Conservation (phyloP, 257 asterid species). For the Gardenia jasminoides region DNA sequence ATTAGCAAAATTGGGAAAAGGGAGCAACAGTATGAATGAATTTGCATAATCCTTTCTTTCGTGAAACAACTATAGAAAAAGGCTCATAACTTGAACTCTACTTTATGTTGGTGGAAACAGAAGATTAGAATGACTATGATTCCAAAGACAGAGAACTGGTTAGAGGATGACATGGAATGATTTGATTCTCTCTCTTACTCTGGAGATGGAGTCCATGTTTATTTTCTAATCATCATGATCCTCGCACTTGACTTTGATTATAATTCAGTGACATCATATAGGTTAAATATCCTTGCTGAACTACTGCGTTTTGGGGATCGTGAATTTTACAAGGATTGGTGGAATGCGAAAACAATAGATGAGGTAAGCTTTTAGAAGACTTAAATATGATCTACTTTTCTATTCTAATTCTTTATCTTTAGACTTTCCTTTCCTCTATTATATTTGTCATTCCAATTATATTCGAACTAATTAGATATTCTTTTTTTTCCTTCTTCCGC, state of each 20-base stretch:
- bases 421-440: neutral
- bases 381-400: neutral
- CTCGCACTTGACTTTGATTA: slow-evolving; percentile 25
- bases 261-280: slow-evolving; percentile 46
- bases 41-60: neutral
- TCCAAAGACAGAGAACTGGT: neutral
- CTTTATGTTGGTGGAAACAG: neutral
- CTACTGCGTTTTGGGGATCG: slow-evolving; percentile 93
- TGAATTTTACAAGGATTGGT: slow-evolving; percentile 99
- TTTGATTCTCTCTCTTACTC: slow-evolving; percentile 1
- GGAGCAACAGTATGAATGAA: neutral
- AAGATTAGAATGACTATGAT: neutral
- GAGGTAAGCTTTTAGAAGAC: slow-evolving; percentile 50
- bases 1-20: neutral
- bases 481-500: slow-evolving; percentile 10
- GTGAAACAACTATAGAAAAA: neutral
- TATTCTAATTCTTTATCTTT: neutral
- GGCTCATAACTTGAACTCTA: neutral
- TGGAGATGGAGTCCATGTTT: neutral
- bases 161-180: neutral
- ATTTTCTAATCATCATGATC: neutral
- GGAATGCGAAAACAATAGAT: slow-evolving; percentile 97
- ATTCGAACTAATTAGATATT: slow-evolving; percentile 12
- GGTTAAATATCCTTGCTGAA: slow-evolving; percentile 98
- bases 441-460: neutral